Percentiles rank a stretch among this genome's conserved stretches.
phyloP scores from a whole-genome alignment of 2,329 filamentous ascomycete species.

The Chalaropsis ovoidea region DNA sequence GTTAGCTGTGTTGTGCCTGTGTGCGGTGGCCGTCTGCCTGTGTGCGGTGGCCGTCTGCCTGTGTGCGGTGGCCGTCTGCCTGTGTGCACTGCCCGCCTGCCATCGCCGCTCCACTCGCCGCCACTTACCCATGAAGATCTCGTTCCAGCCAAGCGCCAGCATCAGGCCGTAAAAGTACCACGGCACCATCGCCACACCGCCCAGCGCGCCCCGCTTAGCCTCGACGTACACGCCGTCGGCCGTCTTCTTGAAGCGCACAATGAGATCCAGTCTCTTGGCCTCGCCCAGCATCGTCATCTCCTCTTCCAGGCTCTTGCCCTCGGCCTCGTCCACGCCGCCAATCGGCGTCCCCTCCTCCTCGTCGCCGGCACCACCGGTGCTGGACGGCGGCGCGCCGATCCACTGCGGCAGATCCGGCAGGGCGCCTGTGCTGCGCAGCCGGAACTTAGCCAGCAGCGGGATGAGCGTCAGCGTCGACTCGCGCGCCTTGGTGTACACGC shows the following conservation, averaged over 20 bases:
- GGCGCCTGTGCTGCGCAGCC: constrained; percentile 60
- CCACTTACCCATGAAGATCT: constrained; percentile 77
- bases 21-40: background rate
- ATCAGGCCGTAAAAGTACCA: constrained; percentile 89
- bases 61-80: background rate
- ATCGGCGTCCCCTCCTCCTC: constrained; percentile 85
- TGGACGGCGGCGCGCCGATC: constrained; percentile 66
- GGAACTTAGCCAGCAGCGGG: constrained; percentile 77
- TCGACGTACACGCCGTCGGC: constrained; percentile 97
- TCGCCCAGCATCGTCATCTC: constrained; percentile 94
- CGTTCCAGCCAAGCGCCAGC: constrained; percentile 94
- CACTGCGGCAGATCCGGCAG: constrained; percentile 76
- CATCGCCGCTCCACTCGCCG: background rate
- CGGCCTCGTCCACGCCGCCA: constrained; percentile 87
- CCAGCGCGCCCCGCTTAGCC: constrained; percentile 92
- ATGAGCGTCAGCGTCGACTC: constrained; percentile 88
- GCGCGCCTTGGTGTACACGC: constrained; percentile 80
- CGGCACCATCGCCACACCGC: constrained; percentile 85
- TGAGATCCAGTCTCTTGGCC: constrained; percentile 79
- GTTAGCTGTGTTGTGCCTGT: background rate
- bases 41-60: background rate
- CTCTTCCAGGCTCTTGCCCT: constrained; percentile 87
- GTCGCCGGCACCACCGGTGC: constrained; percentile 67
- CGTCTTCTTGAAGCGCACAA: constrained; percentile 94
- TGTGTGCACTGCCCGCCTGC: too few species aligned